phyloP scores from a whole-genome alignment of 2,329 filamentous ascomycete species.

The Aspergillus sp. region DNA sequence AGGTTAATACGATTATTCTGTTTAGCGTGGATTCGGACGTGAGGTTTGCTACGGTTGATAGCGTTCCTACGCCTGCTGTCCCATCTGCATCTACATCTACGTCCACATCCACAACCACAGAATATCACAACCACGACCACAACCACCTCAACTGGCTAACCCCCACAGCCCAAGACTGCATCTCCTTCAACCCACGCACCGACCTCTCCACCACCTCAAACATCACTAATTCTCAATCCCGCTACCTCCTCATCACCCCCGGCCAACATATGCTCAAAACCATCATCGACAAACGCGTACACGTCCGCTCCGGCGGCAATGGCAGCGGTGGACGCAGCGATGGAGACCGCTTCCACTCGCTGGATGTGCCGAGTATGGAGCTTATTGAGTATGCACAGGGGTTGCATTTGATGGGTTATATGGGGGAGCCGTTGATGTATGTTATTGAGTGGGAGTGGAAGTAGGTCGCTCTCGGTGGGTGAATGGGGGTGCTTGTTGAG shows the following conservation, averaged over 20 bases:
- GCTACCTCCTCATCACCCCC: constrained; percentile 22
- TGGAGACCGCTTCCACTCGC: constrained; percentile 15
- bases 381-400: constrained; percentile 27
- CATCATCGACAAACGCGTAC: constrained; percentile 19
- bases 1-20: constrained; percentile 22
- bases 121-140: not conserved
- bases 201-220: not conserved
- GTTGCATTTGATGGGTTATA: constrained; percentile 16
- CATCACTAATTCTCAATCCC: not conserved
- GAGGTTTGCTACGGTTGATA: constrained; percentile 15
- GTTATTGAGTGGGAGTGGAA: constrained; percentile 25
- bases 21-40: constrained; percentile 23
- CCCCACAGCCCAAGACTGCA: constrained; percentile 18
- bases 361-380: constrained; percentile 17
- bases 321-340: constrained; percentile 6
- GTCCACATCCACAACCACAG: not conserved
- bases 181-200: constrained; percentile 11
- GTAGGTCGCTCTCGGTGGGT: not conserved
- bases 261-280: constrained; percentile 22
- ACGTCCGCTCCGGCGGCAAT: constrained; percentile 12
- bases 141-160: constrained; percentile 18
- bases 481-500: too few species aligned
- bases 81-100: not conserved
- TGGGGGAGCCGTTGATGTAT: constrained; percentile 26
- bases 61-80: not conserved